These are phyloP conservation scores for Dryas drummondii DNA, from an alignment of 306 rosid genomes.

Conservation along the genomic window DNA sequence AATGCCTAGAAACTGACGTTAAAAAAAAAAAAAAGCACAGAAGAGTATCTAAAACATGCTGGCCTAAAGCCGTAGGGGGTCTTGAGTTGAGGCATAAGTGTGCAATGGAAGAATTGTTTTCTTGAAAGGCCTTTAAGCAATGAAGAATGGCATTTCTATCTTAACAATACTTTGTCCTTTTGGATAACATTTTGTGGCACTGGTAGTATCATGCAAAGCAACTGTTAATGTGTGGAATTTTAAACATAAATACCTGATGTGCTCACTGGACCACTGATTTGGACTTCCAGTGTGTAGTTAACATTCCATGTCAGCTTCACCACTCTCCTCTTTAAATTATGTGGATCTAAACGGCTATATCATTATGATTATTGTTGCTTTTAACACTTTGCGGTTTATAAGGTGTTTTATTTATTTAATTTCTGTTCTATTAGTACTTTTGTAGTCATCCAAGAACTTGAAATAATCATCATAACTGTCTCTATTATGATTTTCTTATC, in stretches of 20 bases:
- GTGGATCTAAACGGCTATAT: background rate
- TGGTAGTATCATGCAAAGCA: slow-evolving; percentile 1
- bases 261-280: background rate
- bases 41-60: background rate
- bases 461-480: slow-evolving; percentile 10
- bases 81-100: background rate
- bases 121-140: background rate
- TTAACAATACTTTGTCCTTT: slow-evolving; percentile 16
- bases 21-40: background rate
- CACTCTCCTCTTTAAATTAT: background rate
- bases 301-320: background rate
- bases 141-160: background rate
- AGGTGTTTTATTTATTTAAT: background rate
- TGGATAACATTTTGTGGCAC: slow-evolving; percentile 1
- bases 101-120: background rate
- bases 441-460: background rate
- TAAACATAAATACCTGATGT: background rate
- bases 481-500: slow-evolving; percentile 20
- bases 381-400: background rate
- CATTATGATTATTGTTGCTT: background rate
- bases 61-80: background rate
- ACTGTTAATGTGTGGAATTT: slow-evolving; percentile 4
- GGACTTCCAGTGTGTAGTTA: background rate
- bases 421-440: slow-evolving; percentile 14
- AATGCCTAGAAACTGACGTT: background rate